Evolutionary conservation across 2,329 filamentous ascomycete species (phyloP), one percentile per base, ranked within the genome.

Genomic region (Helicocarpus griseus): DNA sequence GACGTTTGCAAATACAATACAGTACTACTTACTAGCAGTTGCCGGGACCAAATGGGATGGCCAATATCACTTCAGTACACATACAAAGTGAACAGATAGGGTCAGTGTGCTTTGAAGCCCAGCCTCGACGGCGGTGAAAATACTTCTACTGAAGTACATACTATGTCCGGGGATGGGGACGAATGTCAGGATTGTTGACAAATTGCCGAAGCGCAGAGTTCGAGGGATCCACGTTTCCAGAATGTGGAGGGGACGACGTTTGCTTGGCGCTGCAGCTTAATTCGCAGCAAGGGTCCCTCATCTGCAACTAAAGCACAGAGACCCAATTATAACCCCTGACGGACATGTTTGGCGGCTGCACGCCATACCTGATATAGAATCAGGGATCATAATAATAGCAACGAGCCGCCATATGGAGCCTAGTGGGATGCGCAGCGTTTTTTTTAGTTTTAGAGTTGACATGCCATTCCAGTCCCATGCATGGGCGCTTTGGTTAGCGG

Each of bases 331-430:
- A 40, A 5, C 2, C 5, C 2, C 11, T 28, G 13, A n/a, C 17
- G 14, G 33, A 9, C 24, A 3, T 28, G 13, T 8, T 19, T 14
- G 1, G 19, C 13, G 14, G 35, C 35, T 40, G 19, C 5, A 31
- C 13, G 19, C 44, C 29, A 35, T 47, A 35, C 44, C 11, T 13
- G 4, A 47, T 47, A 4, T 5, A 26, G 44, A 11, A 13, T 29
- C 22, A 24, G 14, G 47, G 47, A 17, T 17, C 21, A 40, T 49
- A 49, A 49, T 49, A 21, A 49, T 49, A 49, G 47, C 26, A 49
- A 49, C 47, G 8, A n/a, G 2, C 5, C 8, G 17, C 17, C 43
- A 31, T 46, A 31, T 31, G 17, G 28, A 22, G 28, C 28, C 26
- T 13, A 24, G 19, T 19, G 19, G 9, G 9, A 36, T 47, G 41